These are phyloP conservation scores for Ephemerocybe angulata DNA, from an alignment of 768 basidiomycete genomes.

Conservation along the genomic window DNA sequence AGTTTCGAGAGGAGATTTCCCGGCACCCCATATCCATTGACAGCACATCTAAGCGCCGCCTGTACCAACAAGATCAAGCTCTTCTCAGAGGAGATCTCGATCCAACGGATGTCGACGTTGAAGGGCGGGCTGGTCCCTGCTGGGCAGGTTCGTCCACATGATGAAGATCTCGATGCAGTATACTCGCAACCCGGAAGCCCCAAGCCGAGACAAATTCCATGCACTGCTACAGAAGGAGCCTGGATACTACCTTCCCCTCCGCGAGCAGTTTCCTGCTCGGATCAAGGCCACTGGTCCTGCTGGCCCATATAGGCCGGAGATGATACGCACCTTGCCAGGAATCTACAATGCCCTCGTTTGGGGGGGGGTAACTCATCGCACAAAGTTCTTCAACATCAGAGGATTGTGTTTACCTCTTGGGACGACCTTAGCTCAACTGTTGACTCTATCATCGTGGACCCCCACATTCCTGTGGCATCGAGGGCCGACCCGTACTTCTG, in stretches of 20 bases:
- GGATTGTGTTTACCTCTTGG: no score
- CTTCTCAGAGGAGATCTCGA: background rate
- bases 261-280: background rate
- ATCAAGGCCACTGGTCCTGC: background rate
- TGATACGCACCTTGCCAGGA: background rate
- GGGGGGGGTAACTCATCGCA: no score
- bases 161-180: background rate
- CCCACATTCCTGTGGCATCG: no score
- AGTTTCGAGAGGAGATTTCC: background rate
- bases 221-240: background rate
- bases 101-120: background rate
- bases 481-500: no score
- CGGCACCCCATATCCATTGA: background rate
- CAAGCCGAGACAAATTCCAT: background rate
- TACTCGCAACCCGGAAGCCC: background rate
- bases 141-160: background rate
- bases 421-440: no score
- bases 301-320: conserved; percentile 1
- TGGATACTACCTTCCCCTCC: conserved; percentile 5
- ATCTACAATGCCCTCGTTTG: conserved; percentile 11
- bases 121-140: background rate
- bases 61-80: background rate
- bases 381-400: no score
- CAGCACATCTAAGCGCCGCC: background rate
- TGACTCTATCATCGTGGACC: no score